Conservation (phyloP, 2,329 filamentous ascomycete genomes). For the Aspergillus thermomutatus region DNA sequence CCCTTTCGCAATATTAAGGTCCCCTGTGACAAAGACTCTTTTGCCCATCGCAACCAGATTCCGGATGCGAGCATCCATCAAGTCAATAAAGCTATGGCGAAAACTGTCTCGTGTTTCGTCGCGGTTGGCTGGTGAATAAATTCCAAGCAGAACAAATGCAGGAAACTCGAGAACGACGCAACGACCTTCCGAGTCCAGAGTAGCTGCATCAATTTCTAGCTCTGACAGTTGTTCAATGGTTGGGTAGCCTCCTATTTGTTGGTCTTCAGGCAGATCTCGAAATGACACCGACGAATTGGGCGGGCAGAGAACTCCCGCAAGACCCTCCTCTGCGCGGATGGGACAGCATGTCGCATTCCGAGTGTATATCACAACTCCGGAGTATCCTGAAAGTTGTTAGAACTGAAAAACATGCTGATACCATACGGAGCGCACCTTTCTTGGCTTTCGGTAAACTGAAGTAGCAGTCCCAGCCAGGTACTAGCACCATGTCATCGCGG, state of each 20-base stretch:
- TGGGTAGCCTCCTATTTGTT: slow-evolving; percentile 88
- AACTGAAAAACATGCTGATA: background rate
- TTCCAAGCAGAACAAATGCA: slow-evolving; percentile 87
- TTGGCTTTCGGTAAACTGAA: slow-evolving; percentile 92
- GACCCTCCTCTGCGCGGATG: slow-evolving; percentile 88
- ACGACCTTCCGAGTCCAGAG: slow-evolving; percentile 84
- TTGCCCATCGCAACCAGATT: slow-evolving; percentile 81
- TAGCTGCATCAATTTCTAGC: slow-evolving; percentile 61
- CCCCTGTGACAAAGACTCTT: slow-evolving; percentile 78
- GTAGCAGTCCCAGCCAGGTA: slow-evolving; percentile 93
- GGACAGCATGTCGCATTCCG: slow-evolving; percentile 81
- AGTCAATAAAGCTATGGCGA: slow-evolving; percentile 72
- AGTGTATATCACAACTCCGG: slow-evolving; percentile 92
- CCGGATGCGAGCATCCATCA: slow-evolving; percentile 77
- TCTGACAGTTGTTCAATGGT: slow-evolving; percentile 62
- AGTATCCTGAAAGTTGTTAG: slow-evolving; percentile 65
- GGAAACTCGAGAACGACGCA: slow-evolving; percentile 91
- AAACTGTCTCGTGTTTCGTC: slow-evolving; percentile 83
- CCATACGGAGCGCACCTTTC: slow-evolving; percentile 62
- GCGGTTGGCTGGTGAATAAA: slow-evolving; percentile 86
- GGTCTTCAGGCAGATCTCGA: slow-evolving; percentile 66
- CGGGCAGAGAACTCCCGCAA: slow-evolving; percentile 74
- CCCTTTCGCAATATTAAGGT: slow-evolving; percentile 74
- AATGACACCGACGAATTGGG: slow-evolving; percentile 70
- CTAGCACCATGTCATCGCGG: slow-evolving; percentile 89